Evolutionary conservation across 371 early-diverging fungal genomes (phyloP).

Genomic region (Funneliformis caledonium): DNA sequence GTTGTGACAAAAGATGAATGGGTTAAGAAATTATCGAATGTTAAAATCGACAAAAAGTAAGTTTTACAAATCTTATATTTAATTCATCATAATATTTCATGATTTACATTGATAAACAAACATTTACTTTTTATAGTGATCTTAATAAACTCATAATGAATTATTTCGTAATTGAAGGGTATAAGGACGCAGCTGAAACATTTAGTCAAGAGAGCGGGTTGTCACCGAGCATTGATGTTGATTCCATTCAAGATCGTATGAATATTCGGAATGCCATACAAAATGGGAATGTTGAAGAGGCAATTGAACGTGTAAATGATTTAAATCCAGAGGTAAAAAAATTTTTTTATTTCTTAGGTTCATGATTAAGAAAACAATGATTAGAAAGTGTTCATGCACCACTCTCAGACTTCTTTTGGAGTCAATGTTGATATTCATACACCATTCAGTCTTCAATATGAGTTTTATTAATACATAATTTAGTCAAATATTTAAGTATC

Average conservation of each 20-base stretch:
- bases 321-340: slow-evolving; percentile 89
- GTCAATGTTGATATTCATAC: slow-evolving; percentile 27
- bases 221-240: slow-evolving; percentile 77
- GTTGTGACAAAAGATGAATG: slow-evolving; percentile 35
- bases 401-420: slow-evolving; percentile 25
- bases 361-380: slow-evolving; percentile 18
- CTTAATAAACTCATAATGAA: slow-evolving; percentile 97
- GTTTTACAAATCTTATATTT: background rate
- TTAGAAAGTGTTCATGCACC: slow-evolving; percentile 38
- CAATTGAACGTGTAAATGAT: slow-evolving; percentile 94
- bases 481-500: background rate
- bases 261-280: slow-evolving; percentile 91
- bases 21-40: slow-evolving; percentile 36
- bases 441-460: slow-evolving; percentile 42
- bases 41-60: slow-evolving; percentile 37
- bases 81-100: background rate
- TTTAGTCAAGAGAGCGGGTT: slow-evolving; percentile 87
- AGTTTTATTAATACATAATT: slow-evolving; percentile 4
- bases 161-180: slow-evolving; percentile 96
- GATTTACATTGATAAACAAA: background rate
- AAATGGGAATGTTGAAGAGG: slow-evolving; percentile 87
- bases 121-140: slow-evolving; percentile 58
- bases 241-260: slow-evolving; percentile 94
- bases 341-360: slow-evolving; percentile 2
- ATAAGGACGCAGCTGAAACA: slow-evolving; percentile 96